Evolutionary conservation across 371 early-diverging fungal species (phyloP), one percentile per base, ranked within the genome.

Genomic region (Scutellospora calospora): DNA sequence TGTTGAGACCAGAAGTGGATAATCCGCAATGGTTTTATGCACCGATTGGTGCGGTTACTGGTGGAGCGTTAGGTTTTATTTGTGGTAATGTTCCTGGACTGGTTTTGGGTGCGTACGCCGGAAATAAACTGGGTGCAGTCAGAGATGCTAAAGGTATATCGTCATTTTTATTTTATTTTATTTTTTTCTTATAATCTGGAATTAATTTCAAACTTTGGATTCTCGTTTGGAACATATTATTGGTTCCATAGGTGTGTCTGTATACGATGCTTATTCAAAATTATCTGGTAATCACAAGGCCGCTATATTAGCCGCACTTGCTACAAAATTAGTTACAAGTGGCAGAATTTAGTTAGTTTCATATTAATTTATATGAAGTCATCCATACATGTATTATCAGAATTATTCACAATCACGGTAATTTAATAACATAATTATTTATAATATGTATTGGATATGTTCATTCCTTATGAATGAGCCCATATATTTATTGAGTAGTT

Each of bases 31-130:
- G 78, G 51, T 85, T 86, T 66, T 91, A 87, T 84, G 80, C 87
- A 1, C 85, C 85, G 25, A 62, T 90, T 84, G 85, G 93, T 60
- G 73, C 84, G 85, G 79, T 86, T 75, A 79, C 89, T 83, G 87
- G 91, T 41, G 88, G 81, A 51, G 83, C 87, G 1, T 82, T 91
- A n/a, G 92, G 92, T n/a, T 89, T 91, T 72, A 90, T 91, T 59
- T 81, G 88, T 63, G 91, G 86, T 4, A 91, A 90, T 45, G 8
- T 91, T 9, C 92, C 92, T 6, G 92, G 92, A 3, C 87, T 89
- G 3, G 38, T 91, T 6, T 31, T 87, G 51, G 91, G 91, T 35
- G 88, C 83, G 4, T 88, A 83, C 76, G 87, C 85, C 1, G 91
- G 91, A 14, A 84, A 83, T 38, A 85, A 86, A 41, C 76, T 91